Evolutionary conservation across 495 filamentous ascomycete genomes (phyloP), one percentile per base, ranked within the genome.

Genomic region (Annulohypoxylon stygium): DNA sequence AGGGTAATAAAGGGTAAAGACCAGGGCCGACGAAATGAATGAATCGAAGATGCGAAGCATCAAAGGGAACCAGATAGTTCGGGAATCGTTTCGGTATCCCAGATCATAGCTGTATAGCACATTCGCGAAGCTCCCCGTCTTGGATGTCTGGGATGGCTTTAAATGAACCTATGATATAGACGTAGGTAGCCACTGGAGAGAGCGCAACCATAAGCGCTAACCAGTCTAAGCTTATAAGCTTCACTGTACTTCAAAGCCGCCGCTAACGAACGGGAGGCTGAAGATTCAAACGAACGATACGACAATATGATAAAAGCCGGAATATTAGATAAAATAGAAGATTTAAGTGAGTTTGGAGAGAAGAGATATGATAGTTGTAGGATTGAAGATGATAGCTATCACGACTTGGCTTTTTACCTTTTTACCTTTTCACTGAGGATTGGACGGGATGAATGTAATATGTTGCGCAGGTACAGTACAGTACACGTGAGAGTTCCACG

Each of bases 401-500:
- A 45, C 57, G 47, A 30, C 18, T 54, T 60, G 23, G 41, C 41
- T 37, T 59, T 65, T 64, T 30, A 30, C 30, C 30, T 30, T 30
- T 30, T 30, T 30, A 6, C 30, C 30, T 30, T 30, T 30, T 30
- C 30, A 53, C 36, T 54, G 47, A 36, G 16, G 43, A 47, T 47
- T 41, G 60, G 37, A 54, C 30, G 54, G 53, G 16, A 61, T 47
- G 55, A 36, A 61, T 54, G 54, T 71, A 65, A 71, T 55, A 70
- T 74, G 66, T 70, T 70, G 66, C 71, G 71, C 67, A 74, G 62
- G 62, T 69, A 63, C 71, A 63, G 62, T 69, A 63, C 71, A 63
- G 69, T 72, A 72, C 67, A 75, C 72, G 72, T 75, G 72, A 75
- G 67, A 67, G 67, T 51, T 59, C 67, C 62, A 74, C 57, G 50